Evolutionary conservation across 1,139 yeast genomes (phyloP), one percentile per base, ranked within the genome.

Genomic region (Casaregolazyma suthepensis): DNA sequence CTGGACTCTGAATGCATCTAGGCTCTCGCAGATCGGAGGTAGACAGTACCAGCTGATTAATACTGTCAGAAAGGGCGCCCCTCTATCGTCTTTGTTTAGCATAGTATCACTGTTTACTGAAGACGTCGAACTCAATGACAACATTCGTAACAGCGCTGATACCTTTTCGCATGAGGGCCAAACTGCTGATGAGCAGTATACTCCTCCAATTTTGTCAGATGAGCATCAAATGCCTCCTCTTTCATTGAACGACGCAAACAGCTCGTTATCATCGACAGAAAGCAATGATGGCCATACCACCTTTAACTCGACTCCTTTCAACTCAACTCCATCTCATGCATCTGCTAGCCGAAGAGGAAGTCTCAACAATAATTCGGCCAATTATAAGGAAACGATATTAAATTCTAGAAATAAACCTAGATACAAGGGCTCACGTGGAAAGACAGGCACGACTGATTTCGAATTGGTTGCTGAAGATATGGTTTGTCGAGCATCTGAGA

Each of bases 11-110:
- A 80, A 79, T 17, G 78, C 74, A 50, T 9, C 50, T 2, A 20
- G 45, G 9, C 15, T 40, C 13, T 9, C 35, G 23, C 46, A 49
- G 38, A 31, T 49, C 13, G 46, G 46, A 7, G 52, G 22, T 15
- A 82, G 80, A 45, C 75, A 77, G 49, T 90, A 86, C 64, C 95
- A 87, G 62, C 69, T 91, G 22, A 71, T 93, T 46, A 93, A 90
- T 60, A 95, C 86, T 56, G 89, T 91, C 45, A 87, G 87, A 63
- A 81, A 88, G 46, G 97, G 98, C 0, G 75, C 77, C 13, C 96
- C 98, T 0, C 73, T 93, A 31, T 85, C 96, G 0, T 88, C 97
- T 0, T 72, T 93, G 55, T 81, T 89, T 48, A 82, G 89, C 48
- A 87, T 94, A 1, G 72, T 93, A 54, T 87, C 90, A 35, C 74